A percentile compares a stretch with the other conserved stretches of the same genome.
These are phyloP conservation scores for Trichoderma orchidacearum DNA, from an alignment of 495 filamentous ascomycete species.

Conservation along the genomic window DNA sequence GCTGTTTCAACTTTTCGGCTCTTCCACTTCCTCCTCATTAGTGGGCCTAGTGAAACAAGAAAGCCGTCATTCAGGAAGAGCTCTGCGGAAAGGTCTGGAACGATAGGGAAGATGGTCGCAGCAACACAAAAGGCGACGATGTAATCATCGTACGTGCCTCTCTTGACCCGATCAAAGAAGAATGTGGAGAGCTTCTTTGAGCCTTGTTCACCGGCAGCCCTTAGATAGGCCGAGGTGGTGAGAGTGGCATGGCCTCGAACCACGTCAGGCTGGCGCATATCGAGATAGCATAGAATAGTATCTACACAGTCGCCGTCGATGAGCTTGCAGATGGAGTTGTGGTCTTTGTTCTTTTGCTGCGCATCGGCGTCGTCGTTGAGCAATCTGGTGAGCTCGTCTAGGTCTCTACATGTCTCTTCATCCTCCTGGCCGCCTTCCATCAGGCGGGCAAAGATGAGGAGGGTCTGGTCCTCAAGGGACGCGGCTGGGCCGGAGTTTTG, in stretches of 20 bases:
- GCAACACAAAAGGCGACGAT: constrained; percentile 79
- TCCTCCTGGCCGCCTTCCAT: constrained; percentile 45
- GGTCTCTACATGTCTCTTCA: constrained; percentile 32
- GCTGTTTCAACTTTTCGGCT: constrained; percentile 67
- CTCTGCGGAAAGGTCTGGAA: constrained; percentile 49
- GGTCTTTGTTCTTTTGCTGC: constrained; percentile 15
- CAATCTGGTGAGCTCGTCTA: constrained; percentile 34
- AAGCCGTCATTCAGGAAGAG: constrained; percentile 83
- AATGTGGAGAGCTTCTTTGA: constrained; percentile 51
- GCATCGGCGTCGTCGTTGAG: constrained; percentile 29
- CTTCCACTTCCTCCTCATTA: constrained; percentile 61
- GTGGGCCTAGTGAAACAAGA: constrained; percentile 48
- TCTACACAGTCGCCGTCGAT: constrained; percentile 70
- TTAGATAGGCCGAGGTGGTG: constrained; percentile 66
- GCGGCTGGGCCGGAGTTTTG: background rate
- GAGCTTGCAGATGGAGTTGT: constrained; percentile 41
- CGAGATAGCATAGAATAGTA: constrained; percentile 62
- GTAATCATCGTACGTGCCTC: constrained; percentile 42
- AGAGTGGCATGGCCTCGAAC: constrained; percentile 64
- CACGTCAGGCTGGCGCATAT: constrained; percentile 54
- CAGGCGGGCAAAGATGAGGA: constrained; percentile 35
- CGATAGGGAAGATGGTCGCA: constrained; percentile 73
- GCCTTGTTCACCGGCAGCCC: constrained; percentile 55
- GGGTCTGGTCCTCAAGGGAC: constrained; percentile 25
- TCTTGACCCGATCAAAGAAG: constrained; percentile 36